A percentile compares a stretch with the other conserved stretches of the same genome.
phyloP scores from a whole-genome alignment of 768 basidiomycete genomes.

The Austroboletus festivus region DNA sequence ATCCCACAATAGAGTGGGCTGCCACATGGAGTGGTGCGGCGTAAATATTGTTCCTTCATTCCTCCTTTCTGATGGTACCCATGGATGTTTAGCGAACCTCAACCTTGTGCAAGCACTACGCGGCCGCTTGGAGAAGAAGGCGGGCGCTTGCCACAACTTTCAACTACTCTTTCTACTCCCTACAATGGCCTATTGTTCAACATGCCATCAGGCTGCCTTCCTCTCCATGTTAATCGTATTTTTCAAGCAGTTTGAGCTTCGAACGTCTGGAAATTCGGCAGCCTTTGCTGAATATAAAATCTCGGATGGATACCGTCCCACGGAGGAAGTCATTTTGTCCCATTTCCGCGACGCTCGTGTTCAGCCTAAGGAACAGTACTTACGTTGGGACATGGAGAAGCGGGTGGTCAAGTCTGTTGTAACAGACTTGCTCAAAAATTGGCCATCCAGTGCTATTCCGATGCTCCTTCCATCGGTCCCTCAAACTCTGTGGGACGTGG shows the following conservation, averaged over 20 bases:
- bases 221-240: conserved; percentile 33
- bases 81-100: neutral
- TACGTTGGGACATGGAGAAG: neutral
- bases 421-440: conserved; percentile 2
- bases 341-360: neutral
- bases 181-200: conserved; percentile 20
- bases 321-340: neutral
- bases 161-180: conserved; percentile 1
- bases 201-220: conserved; percentile 4
- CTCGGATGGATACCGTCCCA: conserved; percentile 11
- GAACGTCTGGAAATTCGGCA: neutral
- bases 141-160: neutral
- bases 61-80: neutral
- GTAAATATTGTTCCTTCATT: neutral
- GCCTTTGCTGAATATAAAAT: conserved; percentile 4
- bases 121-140: neutral
- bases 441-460: conserved; percentile 9
- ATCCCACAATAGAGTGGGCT: neutral
- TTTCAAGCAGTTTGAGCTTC: conserved; percentile 2
- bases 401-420: neutral
- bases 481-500: neutral
- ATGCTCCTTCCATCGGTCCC: no score
- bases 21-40: neutral
- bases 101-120: neutral
- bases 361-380: neutral